Conservation (phyloP, 768 basidiomycete species). For the Lentinula guzmanii region DNA sequence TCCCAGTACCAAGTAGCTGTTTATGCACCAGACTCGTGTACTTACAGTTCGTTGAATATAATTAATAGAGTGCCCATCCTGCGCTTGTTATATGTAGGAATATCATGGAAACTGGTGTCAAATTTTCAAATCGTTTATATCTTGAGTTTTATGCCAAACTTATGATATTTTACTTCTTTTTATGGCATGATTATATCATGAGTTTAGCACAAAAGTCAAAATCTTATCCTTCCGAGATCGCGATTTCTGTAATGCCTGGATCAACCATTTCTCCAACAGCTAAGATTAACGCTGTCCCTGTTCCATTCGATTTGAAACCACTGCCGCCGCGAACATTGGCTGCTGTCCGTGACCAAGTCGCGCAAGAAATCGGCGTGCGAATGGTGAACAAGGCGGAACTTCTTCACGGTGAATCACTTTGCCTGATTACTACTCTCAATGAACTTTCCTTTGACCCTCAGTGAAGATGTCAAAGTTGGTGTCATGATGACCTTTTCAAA, state of each 20-base stretch:
- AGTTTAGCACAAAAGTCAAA: no score
- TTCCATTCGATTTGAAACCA: neutral
- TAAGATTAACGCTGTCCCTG: neutral
- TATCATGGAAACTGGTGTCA: no score
- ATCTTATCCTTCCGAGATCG: neutral
- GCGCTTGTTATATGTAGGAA: neutral
- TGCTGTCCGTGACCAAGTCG: conserved; percentile 55
- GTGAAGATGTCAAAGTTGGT: conserved; percentile 44
- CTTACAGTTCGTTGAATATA: no score
- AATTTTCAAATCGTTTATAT: no score
- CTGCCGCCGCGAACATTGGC: conserved; percentile 44
- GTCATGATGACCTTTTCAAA: conserved; percentile 58
- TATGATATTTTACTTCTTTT: no score
- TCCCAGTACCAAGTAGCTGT: neutral
- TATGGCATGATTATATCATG: no score
- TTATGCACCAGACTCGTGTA: neutral
- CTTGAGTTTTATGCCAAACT: no score
- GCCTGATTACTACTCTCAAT: neutral
- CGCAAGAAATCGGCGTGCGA: conserved; percentile 49
- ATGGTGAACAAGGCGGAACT: conserved; percentile 42
- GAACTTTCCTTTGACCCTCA: neutral
- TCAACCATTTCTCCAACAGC: neutral
- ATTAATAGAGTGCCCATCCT: neutral
- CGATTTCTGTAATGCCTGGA: neutral
- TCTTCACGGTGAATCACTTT: conserved; percentile 34